Percentiles rank a stretch among this genome's conserved stretches.
phyloP scores from a whole-genome alignment of 2,329 filamentous ascomycete genomes.

The Aspergillus arachidicola region DNA sequence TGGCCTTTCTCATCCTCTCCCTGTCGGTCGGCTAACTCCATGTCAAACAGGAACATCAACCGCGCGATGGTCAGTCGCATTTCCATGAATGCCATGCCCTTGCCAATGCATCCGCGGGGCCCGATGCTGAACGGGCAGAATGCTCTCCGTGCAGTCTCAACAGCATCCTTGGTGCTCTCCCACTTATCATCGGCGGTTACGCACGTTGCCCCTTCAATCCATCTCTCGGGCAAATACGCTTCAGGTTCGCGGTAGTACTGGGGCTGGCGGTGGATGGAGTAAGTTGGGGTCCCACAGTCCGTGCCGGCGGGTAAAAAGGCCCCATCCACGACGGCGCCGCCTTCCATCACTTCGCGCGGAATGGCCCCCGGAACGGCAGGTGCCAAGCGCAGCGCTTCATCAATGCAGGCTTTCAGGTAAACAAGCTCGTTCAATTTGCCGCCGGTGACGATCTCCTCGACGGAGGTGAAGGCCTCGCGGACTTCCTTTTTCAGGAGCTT shows the following conservation, averaged over 20 bases:
- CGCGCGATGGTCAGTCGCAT: slow-evolving; percentile 43
- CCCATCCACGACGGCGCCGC: slow-evolving; percentile 41
- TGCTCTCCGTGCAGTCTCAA: slow-evolving; percentile 61
- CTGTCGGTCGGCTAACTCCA: slow-evolving; percentile 35
- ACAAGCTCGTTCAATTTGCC: slow-evolving; percentile 36
- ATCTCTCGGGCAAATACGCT: slow-evolving; percentile 65
- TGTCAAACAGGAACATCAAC: slow-evolving; percentile 44
- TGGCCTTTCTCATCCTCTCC: slow-evolving; percentile 40
- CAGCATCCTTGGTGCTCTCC: slow-evolving; percentile 53
- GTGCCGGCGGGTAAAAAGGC: slow-evolving; percentile 53
- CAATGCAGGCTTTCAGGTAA: slow-evolving; percentile 47
- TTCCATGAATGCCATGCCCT: slow-evolving; percentile 48
- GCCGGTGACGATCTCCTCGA: slow-evolving; percentile 42
- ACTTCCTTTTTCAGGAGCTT: slow-evolving; percentile 39
- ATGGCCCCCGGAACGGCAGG: slow-evolving; percentile 43
- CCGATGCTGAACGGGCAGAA: slow-evolving; percentile 65
- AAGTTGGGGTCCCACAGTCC: slow-evolving; percentile 67
- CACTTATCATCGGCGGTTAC: slow-evolving; percentile 39
- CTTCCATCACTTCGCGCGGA: slow-evolving; percentile 42
- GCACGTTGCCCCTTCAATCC: slow-evolving; percentile 56
- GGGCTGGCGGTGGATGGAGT: slow-evolving; percentile 69
- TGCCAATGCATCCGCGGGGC: slow-evolving; percentile 46
- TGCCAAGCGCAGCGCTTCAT: slow-evolving; percentile 45
- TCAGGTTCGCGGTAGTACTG: slow-evolving; percentile 64
- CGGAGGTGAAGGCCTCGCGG: slow-evolving; percentile 35